These are phyloP conservation scores for Metroxylon sagu DNA, from an alignment of 176 grass and related monocot species.

Conservation along the genomic window DNA sequence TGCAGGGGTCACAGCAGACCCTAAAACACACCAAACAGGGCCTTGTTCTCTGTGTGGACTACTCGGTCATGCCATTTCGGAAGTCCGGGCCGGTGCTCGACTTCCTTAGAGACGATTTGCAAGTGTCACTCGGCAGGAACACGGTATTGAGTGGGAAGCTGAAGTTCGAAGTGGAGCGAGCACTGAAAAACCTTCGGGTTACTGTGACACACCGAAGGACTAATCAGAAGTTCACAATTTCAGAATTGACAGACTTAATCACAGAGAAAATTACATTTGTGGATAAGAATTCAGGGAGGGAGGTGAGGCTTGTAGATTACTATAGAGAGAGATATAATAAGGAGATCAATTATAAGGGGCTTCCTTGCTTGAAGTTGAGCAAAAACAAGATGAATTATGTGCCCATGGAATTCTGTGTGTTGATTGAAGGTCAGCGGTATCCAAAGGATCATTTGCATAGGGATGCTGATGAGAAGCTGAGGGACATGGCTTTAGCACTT, in stretches of 20 bases:
- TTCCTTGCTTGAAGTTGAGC: constrained; percentile 57
- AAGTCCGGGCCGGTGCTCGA: constrained; percentile 31
- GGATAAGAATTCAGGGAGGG: constrained; percentile 36
- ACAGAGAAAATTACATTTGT: constrained; percentile 30
- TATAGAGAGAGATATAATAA: constrained; percentile 21
- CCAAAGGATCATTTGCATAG: constrained; percentile 27
- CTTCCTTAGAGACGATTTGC: constrained; percentile 4
- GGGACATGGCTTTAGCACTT: constrained; percentile 6
- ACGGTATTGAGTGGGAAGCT: constrained; percentile 16
- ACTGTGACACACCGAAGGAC: constrained; percentile 41
- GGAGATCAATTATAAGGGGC: constrained; percentile 32
- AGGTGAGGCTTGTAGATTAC: constrained; percentile 32
- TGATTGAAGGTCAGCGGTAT: constrained; percentile 50
- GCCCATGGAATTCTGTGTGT: constrained; percentile 42
- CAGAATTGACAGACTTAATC: constrained; percentile 35
- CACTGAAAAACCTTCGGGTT: constrained; percentile 33
- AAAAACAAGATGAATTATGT: constrained; percentile 44
- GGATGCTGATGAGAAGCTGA: constrained; percentile 9
- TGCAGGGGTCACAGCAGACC: constrained; percentile 42
- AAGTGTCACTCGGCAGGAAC: background rate
- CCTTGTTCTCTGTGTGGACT: constrained; percentile 38
- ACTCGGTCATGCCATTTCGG: constrained; percentile 47
- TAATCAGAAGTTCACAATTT: constrained; percentile 36
- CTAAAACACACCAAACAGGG: constrained; percentile 36
- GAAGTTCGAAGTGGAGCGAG: background rate